Conservation (phyloP, 2,329 filamentous ascomycete genomes). For the Dactylellina cionopaga region DNA sequence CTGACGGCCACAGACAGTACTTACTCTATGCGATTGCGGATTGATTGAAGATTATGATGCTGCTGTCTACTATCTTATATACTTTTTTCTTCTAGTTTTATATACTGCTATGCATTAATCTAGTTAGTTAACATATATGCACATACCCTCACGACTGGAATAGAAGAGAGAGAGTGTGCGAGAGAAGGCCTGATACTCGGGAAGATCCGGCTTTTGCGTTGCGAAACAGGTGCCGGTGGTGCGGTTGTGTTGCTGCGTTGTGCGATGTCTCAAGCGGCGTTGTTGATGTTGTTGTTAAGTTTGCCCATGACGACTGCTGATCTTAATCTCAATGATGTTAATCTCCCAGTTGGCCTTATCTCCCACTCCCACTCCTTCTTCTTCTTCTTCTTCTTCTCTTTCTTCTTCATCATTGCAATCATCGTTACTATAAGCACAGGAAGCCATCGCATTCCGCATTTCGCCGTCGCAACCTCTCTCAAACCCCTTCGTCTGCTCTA, state of each 20-base stretch:
- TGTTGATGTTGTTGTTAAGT: too few relatives aligned
- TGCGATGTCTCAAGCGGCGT: not conserved
- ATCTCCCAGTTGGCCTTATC: conserved; percentile 18
- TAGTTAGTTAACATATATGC: too few relatives aligned
- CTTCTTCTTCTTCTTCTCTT: not conserved
- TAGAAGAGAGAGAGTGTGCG: too few relatives aligned
- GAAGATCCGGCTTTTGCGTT: not conserved
- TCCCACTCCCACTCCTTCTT: not conserved
- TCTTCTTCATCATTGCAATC: not conserved
- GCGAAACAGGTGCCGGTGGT: conserved; percentile 5
- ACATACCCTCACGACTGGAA: too few relatives aligned
- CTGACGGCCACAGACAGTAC: not conserved
- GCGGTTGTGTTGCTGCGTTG: not conserved
- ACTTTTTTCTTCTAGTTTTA: not conserved
- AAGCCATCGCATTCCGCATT: not conserved
- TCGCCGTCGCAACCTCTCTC: not conserved
- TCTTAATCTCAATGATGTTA: not conserved
- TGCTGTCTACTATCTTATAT: too few relatives aligned
- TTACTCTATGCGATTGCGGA: too few relatives aligned
- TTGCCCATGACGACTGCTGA: too few relatives aligned
- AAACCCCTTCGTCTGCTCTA: not conserved
- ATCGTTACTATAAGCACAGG: not conserved
- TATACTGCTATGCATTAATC: too few relatives aligned
- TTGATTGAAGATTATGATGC: not conserved
- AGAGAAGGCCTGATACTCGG: too few relatives aligned